Percentiles rank a stretch among this genome's conserved stretches.
phyloP scores from a whole-genome alignment of 202 grass and related monocot genomes.

The Schoenoplectus triqueter region DNA sequence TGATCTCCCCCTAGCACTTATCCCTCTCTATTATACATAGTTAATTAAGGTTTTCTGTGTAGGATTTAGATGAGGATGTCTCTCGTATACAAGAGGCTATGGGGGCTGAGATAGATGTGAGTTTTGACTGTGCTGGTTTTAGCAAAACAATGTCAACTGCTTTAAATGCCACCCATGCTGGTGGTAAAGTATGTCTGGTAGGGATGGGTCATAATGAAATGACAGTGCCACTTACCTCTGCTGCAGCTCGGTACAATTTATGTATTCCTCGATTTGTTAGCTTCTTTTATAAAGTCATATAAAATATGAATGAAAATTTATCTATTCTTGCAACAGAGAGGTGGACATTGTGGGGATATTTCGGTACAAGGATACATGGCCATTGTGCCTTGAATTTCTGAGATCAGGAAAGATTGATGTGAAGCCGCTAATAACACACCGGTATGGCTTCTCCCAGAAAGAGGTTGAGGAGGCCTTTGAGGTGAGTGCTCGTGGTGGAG shows the following conservation, averaged over 20 bases:
- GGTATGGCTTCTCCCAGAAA: conserved; percentile 84
- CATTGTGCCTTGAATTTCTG: conserved; percentile 79
- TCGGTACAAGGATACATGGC: conserved; percentile 95
- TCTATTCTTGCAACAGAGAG: conserved; percentile 49
- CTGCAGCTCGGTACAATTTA: conserved; percentile 58
- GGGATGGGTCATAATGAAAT: conserved; percentile 92
- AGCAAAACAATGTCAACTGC: conserved; percentile 89
- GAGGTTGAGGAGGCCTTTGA: conserved; percentile 89
- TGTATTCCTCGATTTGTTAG: not conserved
- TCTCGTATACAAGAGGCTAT: conserved; percentile 52
- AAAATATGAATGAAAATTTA: not conserved
- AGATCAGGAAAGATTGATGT: conserved; percentile 76
- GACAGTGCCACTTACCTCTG: conserved; percentile 85
- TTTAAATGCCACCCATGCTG: conserved; percentile 62
- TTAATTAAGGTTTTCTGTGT: conserved; percentile 3
- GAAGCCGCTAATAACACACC: conserved; percentile 87
- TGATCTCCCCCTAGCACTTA: not conserved
- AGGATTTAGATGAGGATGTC: conserved; percentile 62
- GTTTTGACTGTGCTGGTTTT: conserved; percentile 82
- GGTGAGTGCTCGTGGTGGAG: conserved; percentile 78
- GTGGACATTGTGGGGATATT: conserved; percentile 87
- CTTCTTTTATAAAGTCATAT: not conserved
- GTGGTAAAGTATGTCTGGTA: conserved; percentile 79
- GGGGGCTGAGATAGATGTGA: conserved; percentile 68
- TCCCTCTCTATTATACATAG: not conserved